Evolutionary conservation across 352 stramenopile species (phyloP), one percentile per base, ranked within the genome.

Genomic region (Phytophthora hybrid): DNA sequence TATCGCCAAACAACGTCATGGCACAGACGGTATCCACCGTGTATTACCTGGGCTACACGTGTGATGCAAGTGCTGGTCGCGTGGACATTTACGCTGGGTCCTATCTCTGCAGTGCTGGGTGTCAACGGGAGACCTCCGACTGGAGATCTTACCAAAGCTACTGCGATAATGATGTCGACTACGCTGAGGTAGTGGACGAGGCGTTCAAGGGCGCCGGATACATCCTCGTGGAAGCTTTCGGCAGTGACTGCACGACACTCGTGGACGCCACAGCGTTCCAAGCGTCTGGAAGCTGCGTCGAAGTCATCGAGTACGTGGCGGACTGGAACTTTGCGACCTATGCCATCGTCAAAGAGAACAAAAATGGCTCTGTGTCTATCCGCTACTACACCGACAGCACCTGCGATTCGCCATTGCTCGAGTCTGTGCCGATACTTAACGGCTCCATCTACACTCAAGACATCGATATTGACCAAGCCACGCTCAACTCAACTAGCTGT

Each of bases 291-390:
- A 39, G 46, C 19, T 67, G 59, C 46, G 31, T 41, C 16, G 6
- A 58, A 47, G 59, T 56, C 16, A 65, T 65, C 29, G 46, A 39
- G 26, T 60, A 47, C 16, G 57, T 63, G 57, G 34, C 37, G 8
- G 31, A 37, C 4, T 59, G 46, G 46, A 19, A 21, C 8, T 59
- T 18, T 2, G 47, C 47, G 1, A 51, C 21, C 8, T 67, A 59
- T 23, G 49, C 19, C 11, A 51, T 67, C n/a, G 23, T n/a, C 8
- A 32, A 59, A 18, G 10, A 52, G 5, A 11, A 58, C 0, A 8
- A 5, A 7, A 16, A 51, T 34, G 31, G 46, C 16, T 66, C 49
- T 18, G 32, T n/a, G 7, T 59, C 60, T 9, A 23, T 59, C 5
- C 29, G 29, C 5, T 67, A 53, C 49, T 67, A 59, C 49, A 67